These are phyloP conservation scores for Rhizopus microsporus DNA, from an alignment of 371 early-diverging fungal species.

Conservation along the genomic window DNA sequence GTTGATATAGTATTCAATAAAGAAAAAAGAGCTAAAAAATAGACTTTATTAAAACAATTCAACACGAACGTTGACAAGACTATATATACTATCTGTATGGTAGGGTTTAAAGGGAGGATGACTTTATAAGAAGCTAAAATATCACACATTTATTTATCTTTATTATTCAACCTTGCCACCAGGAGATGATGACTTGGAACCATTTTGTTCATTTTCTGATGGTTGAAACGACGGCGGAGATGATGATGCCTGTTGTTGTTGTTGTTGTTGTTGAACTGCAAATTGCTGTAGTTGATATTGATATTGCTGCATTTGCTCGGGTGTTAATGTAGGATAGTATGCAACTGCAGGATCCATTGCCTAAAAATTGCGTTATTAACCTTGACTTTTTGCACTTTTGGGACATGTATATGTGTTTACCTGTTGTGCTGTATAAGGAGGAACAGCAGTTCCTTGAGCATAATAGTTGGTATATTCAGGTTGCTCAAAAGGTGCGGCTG, in stretches of 20 bases:
- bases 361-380: not conserved
- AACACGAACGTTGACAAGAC: too few relatives aligned
- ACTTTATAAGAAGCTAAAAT: too few relatives aligned
- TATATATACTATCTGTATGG: too few relatives aligned
- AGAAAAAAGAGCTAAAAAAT: not conserved
- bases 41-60: too few relatives aligned
- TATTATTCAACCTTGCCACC: too few relatives aligned
- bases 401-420: not conserved
- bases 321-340: slow-evolving; percentile 13
- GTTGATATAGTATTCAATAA: slow-evolving; percentile 3
- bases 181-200: too few relatives aligned
- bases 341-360: slow-evolving; percentile 1
- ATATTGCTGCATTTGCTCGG: slow-evolving; percentile 26
- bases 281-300: slow-evolving; percentile 27
- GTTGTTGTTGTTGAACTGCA: slow-evolving; percentile 23
- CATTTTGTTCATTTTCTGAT: too few relatives aligned
- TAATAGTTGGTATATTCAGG: slow-evolving; percentile 20
- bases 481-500: slow-evolving; percentile 4
- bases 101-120: too few relatives aligned
- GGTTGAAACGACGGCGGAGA: too few relatives aligned
- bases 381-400: not conserved
- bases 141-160: too few relatives aligned
- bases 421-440: slow-evolving; percentile 19
- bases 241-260: slow-evolving; percentile 20
- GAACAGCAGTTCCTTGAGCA: slow-evolving; percentile 14